These are phyloP conservation scores for Xylaria sp. DNA, from an alignment of 2,329 filamentous ascomycete genomes.

Conservation along the genomic window DNA sequence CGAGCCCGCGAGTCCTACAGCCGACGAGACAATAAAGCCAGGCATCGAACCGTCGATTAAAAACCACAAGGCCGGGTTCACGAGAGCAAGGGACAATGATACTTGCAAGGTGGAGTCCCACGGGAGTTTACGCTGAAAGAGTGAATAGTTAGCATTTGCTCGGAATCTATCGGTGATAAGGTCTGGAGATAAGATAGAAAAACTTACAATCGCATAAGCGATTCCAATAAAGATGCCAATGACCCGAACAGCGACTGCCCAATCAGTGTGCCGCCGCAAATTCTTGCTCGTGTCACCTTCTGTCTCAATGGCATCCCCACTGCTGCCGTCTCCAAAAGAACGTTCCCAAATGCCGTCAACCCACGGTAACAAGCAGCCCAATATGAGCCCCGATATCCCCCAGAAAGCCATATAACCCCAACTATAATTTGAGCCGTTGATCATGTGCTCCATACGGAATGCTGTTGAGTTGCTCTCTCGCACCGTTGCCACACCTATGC, in stretches of 20 bases:
- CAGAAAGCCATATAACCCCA: conserved; percentile 81
- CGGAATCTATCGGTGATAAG: background rate
- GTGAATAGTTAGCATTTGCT: conserved; percentile 31
- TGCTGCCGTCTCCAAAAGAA: conserved; percentile 49
- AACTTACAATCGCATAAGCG: conserved; percentile 70
- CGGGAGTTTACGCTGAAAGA: conserved; percentile 78
- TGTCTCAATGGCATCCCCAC: conserved; percentile 44
- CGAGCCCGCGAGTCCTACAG: conserved; percentile 79
- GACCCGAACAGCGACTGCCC: conserved; percentile 72
- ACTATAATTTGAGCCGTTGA: conserved; percentile 55
- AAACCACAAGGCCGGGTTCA: conserved; percentile 96
- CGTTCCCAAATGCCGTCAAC: conserved; percentile 80
- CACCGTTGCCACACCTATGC: conserved; percentile 80
- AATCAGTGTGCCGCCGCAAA: conserved; percentile 59
- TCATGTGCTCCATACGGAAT: conserved; percentile 63
- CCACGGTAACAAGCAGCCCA: conserved; percentile 85
- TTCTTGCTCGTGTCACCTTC: conserved; percentile 47
- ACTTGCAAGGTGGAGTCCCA: conserved; percentile 97
- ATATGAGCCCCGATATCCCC: conserved; percentile 79
- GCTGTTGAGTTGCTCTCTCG: conserved; percentile 72
- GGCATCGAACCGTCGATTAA: conserved; percentile 89
- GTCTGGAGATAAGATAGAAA: background rate
- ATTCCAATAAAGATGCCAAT: conserved; percentile 71
- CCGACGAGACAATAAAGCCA: conserved; percentile 81
- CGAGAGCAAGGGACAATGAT: conserved; percentile 86